phyloP scores from a whole-genome alignment of 2,329 filamentous ascomycete genomes.

The Ustulina deusta region DNA sequence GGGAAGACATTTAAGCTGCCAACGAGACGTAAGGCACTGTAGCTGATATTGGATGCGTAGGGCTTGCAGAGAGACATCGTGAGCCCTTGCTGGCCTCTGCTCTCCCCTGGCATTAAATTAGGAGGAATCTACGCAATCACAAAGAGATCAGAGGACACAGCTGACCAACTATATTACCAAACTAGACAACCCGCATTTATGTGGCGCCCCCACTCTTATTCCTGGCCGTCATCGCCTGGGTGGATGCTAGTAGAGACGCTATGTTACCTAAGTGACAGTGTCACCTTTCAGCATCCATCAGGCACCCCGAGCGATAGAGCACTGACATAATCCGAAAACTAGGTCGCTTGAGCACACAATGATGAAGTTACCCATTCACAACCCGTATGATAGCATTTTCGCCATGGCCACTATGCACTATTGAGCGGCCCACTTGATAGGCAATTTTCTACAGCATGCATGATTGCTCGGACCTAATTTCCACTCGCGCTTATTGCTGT shows the following conservation, averaged over 20 bases:
- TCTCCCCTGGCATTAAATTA: neutral
- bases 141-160: neutral
- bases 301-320: neutral
- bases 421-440: neutral
- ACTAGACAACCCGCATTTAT: neutral
- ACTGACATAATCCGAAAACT: neutral
- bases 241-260: neutral
- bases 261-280: neutral
- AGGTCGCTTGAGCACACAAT: neutral
- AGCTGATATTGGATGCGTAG: neutral
- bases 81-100: neutral
- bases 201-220: neutral
- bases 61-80: neutral
- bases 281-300: neutral
- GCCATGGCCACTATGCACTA: neutral
- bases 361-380: neutral
- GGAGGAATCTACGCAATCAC: neutral
- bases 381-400: neutral
- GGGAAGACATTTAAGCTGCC: constrained; percentile 14
- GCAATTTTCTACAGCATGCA: neutral
- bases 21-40: neutral
- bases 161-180: neutral
- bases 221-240: neutral
- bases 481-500: no score
- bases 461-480: neutral